Evolutionary conservation across 176 grass and related monocot genomes (phyloP).

Genomic region (Triticum urartu): DNA sequence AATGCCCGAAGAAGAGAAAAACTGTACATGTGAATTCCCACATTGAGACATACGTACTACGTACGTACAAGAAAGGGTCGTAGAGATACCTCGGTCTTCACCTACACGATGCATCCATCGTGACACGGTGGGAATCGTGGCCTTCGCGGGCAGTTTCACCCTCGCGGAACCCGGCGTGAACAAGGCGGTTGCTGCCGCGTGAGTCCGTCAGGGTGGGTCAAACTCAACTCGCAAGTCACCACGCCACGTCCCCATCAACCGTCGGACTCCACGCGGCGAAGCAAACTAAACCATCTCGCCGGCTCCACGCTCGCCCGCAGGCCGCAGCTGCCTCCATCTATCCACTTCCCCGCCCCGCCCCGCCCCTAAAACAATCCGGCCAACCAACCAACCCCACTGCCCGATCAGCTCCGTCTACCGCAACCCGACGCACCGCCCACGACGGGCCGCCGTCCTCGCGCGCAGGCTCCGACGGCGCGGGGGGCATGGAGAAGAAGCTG

Average conservation of each 20-base stretch:
- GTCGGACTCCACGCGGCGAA: slow-evolving; percentile 54
- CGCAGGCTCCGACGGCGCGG: too few relatives aligned
- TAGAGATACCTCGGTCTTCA: too few relatives aligned
- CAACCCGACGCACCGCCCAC: too few relatives aligned
- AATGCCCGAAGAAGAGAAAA: neutral
- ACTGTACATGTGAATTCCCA: too few relatives aligned
- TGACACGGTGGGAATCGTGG: neutral
- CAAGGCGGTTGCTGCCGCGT: slow-evolving; percentile 11
- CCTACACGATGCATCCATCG: neutral
- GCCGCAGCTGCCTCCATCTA: neutral
- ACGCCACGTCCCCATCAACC: slow-evolving; percentile 23
- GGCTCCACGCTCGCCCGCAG: neutral
- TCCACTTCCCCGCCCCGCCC: neutral
- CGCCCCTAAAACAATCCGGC: slow-evolving; percentile 15
- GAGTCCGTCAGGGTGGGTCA: neutral
- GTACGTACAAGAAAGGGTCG: too few relatives aligned
- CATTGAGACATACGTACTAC: too few relatives aligned
- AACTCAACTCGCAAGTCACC: slow-evolving; percentile 28
- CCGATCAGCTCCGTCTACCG: neutral
- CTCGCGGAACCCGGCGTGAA: neutral
- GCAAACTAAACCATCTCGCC: slow-evolving; percentile 25
- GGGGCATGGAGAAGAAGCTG: slow-evolving; percentile 52
- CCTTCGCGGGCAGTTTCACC: neutral
- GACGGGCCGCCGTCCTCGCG: too few relatives aligned
- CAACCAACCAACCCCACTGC: neutral